Percentiles rank a stretch among this genome's conserved stretches.
Conservation (phyloP, 2,329 filamentous ascomycete species). For the Alternaria metachromatica region DNA sequence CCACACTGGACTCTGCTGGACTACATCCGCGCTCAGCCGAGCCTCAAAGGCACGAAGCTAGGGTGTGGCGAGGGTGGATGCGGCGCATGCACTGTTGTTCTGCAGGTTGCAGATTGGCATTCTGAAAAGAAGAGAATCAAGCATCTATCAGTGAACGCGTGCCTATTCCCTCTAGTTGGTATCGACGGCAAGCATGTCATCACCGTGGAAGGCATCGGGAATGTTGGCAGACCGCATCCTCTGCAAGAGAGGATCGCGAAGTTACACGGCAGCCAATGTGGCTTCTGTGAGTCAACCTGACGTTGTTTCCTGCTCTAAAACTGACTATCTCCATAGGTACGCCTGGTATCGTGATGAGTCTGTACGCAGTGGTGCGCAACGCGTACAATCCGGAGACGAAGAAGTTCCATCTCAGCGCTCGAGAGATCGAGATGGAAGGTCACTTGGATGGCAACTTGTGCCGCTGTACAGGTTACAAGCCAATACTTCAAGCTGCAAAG, state of each 20-base stretch:
- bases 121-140: conserved; percentile 83
- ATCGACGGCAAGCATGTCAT: conserved; percentile 97
- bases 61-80: conserved; percentile 96
- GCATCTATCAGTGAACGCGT: conserved; percentile 94
- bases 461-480: conserved; percentile 90
- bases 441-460: conserved; percentile 92
- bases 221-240: conserved; percentile 82
- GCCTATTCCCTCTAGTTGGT: conserved; percentile 86
- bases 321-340: conserved; percentile 55
- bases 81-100: conserved; percentile 87
- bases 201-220: conserved; percentile 92
- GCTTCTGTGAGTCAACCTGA: conserved; percentile 68
- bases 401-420: conserved; percentile 42
- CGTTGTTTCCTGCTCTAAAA: neutral
- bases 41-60: conserved; percentile 91
- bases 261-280: conserved; percentile 88
- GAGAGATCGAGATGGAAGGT: conserved; percentile 48
- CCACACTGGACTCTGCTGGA: conserved; percentile 90
- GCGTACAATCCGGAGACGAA: conserved; percentile 45
- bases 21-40: conserved; percentile 81
- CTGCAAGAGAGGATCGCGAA: conserved; percentile 89
- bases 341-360: conserved; percentile 89
- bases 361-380: conserved; percentile 90
- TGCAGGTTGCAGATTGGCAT: conserved; percentile 63
- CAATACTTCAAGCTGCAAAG: conserved; percentile 90